Evolutionary conservation across 257 asterid genomes (phyloP).

Genomic region (Ehretia macrophylla): DNA sequence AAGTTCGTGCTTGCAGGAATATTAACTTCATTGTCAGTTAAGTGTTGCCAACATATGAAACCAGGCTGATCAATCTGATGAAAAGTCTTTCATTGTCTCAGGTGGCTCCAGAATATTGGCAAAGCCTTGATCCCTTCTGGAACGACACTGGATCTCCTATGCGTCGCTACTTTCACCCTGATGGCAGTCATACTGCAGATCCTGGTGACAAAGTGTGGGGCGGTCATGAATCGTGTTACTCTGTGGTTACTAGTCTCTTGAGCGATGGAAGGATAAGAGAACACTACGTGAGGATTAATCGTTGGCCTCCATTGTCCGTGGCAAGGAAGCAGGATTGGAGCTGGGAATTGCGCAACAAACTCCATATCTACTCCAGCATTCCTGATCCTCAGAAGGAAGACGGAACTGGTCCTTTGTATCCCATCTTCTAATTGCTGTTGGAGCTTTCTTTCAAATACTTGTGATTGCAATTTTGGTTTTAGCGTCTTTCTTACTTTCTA

Average conservation of each 20-base stretch:
- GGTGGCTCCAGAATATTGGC: slow-evolving; percentile 77
- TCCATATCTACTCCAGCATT: slow-evolving; percentile 50
- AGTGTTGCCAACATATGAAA: no score
- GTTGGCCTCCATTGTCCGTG: slow-evolving; percentile 57
- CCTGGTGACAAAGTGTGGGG: slow-evolving; percentile 73
- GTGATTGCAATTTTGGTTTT: no score
- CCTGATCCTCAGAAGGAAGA: slow-evolving; percentile 48
- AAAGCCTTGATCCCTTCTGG: slow-evolving; percentile 75
- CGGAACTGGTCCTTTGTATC: slow-evolving; percentile 52
- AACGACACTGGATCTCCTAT: slow-evolving; percentile 36
- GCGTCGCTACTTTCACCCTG: slow-evolving; percentile 72
- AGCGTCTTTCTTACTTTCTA: no score
- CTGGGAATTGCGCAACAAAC: slow-evolving; percentile 58
- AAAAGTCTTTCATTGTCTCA: slow-evolving; percentile 11
- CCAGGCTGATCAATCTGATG: neutral
- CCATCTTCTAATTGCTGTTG: slow-evolving; percentile 8
- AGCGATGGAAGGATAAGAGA: slow-evolving; percentile 53
- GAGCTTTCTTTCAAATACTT: no score
- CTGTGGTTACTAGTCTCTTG: slow-evolving; percentile 59
- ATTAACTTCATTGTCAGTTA: no score
- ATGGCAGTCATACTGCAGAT: slow-evolving; percentile 75
- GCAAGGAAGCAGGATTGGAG: slow-evolving; percentile 66
- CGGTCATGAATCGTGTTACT: slow-evolving; percentile 78
- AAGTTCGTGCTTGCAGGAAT: no score
- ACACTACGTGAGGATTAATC: slow-evolving; percentile 77